Evolutionary conservation across 345 rosid species (phyloP), one percentile per base, ranked within the genome.

Genomic region (Erodium maritimum): DNA sequence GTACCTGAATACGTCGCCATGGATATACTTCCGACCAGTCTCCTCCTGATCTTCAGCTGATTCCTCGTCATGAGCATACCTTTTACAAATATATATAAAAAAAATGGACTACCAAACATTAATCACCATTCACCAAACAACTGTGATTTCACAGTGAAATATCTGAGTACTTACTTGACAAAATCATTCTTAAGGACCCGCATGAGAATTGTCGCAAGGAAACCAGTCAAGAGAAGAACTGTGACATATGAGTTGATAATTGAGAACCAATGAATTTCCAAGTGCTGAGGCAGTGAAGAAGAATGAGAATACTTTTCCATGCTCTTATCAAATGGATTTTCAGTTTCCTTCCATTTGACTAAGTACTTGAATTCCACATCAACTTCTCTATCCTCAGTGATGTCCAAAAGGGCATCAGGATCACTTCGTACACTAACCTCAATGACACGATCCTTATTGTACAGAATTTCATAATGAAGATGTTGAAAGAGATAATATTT

Each of bases 241-340:
- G 79, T 75, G 55, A 75, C 79, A 52, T 75, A 75, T 0, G 79
- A 71, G 67, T 75, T 75, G 14, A 75, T 75, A 46, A 75, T 75
- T 4, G 75, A 75, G 62, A 75, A 75, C 79, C 79, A 75, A 53
- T 75, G 79, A 24, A 75, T 75, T 56, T 75, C 75, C 73, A 75
- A 67, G 63, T 75, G 75, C 61, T 71, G 79, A 4, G 79, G 79
- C 65, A 71, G 58, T 1, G 79, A 75, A 58, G 79, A 75, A 46
- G 75, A 71, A 6, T 61, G 58, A 0, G 79, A 75, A 34, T 75
- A 75, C 62, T 71, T 75, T 14, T 71, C 75, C 79, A 75, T 75
- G 69, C 79, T 75, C 51, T 75, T 71, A 57, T 75, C 79, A 23
- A 61, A 75, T 1, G 73, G 73, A 51, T 50, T 64, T 7, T 64